phyloP scores from a whole-genome alignment of 306 rosid species.

The Astragalus glycyphyllos region DNA sequence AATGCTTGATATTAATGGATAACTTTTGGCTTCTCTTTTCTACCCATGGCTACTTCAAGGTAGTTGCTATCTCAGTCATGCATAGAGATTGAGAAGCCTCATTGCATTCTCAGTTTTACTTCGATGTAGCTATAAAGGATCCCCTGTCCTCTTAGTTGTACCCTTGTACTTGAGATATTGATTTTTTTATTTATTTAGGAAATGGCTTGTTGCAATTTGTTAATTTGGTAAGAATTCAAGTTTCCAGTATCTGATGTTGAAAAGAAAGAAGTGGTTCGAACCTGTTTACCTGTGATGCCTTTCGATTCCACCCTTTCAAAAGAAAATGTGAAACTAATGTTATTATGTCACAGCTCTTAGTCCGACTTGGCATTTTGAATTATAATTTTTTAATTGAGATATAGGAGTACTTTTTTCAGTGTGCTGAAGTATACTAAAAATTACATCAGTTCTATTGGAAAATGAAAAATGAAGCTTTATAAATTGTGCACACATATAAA shows the following conservation, averaged over 20 bases:
- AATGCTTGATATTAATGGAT: not conserved
- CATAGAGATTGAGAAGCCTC: no score
- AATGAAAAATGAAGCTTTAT: not conserved
- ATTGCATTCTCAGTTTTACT: no score
- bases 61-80: not conserved
- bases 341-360: not conserved
- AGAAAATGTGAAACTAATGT: not conserved
- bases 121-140: no score
- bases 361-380: not conserved
- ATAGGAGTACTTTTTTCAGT: not conserved
- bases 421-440: conserved; percentile 16
- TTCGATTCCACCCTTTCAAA: not conserved
- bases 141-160: not conserved
- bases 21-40: conserved; percentile 2
- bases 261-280: not conserved
- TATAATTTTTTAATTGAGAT: not conserved
- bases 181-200: not conserved
- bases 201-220: not conserved
- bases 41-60: not conserved
- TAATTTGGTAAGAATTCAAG: not conserved
- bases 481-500: not conserved
- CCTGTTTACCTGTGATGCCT: not conserved
- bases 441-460: not conserved
- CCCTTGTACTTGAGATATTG: not conserved
- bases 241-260: not conserved